These are phyloP conservation scores for Boletus rubescentipes DNA, from an alignment of 768 basidiomycete species.

Conservation along the genomic window DNA sequence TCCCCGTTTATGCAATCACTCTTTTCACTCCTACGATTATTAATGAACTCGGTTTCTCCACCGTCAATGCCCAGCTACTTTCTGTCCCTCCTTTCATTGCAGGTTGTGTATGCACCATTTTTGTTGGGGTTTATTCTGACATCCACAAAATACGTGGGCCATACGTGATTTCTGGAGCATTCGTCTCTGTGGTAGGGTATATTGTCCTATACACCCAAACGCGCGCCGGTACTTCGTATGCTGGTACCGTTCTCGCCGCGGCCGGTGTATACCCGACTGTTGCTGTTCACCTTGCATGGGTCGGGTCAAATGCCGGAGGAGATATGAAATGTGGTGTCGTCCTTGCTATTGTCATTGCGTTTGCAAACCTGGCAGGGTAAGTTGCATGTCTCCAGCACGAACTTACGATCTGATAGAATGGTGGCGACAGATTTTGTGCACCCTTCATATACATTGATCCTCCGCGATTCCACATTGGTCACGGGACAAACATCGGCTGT, in stretches of 20 bases:
- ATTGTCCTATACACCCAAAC: slow-evolving; percentile 43
- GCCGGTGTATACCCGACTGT: slow-evolving; percentile 53
- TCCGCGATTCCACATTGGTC: too few species aligned
- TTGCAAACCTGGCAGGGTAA: slow-evolving; percentile 55
- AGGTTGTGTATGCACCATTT: slow-evolving; percentile 44
- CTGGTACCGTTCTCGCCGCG: slow-evolving; percentile 48
- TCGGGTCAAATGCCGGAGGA: slow-evolving; percentile 52
- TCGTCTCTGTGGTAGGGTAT: slow-evolving; percentile 51
- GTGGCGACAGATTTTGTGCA: slow-evolving; percentile 35
- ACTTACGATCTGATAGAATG: background rate
- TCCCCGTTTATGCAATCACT: slow-evolving; percentile 47
- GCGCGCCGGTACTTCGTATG: slow-evolving; percentile 33
- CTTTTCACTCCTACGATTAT: slow-evolving; percentile 54
- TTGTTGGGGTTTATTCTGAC: slow-evolving; percentile 43
- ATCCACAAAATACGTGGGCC: slow-evolving; percentile 45
- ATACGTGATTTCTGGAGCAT: slow-evolving; percentile 42
- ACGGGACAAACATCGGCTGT: slow-evolving; percentile 36
- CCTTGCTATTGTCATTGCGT: slow-evolving; percentile 50
- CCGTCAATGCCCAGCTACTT: slow-evolving; percentile 48
- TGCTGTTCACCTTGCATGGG: slow-evolving; percentile 51
- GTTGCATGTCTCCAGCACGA: slow-evolving; percentile 12
- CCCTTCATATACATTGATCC: slow-evolving; percentile 41
- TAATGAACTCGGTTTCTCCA: slow-evolving; percentile 47
- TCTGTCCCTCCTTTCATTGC: slow-evolving; percentile 49
- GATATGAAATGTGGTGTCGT: slow-evolving; percentile 50